A percentile compares a stretch with the other conserved stretches of the same genome.
Conservation (phyloP, 495 filamentous ascomycete genomes). For the Neurospora sp. region DNA sequence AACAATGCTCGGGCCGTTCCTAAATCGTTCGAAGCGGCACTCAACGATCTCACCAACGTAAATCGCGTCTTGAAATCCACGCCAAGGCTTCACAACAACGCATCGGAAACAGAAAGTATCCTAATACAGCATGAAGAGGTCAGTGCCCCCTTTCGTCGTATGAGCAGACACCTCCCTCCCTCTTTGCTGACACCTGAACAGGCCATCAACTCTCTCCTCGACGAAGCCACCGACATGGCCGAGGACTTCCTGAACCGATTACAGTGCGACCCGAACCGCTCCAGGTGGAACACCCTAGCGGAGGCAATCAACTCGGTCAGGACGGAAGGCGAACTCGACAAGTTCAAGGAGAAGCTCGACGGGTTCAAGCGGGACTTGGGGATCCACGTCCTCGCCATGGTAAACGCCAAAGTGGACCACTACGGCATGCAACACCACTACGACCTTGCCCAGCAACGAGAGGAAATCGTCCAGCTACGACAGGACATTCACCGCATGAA, state of each 20-base stretch:
- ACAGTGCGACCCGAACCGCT: background rate
- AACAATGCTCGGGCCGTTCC: background rate
- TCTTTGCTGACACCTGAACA: background rate
- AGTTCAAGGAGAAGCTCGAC: background rate
- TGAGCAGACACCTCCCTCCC: background rate
- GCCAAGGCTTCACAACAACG: background rate
- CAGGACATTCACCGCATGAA: background rate
- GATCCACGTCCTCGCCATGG: background rate
- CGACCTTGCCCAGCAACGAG: background rate
- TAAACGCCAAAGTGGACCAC: background rate
- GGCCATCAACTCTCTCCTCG: background rate
- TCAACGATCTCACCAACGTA: background rate
- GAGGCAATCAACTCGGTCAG: background rate
- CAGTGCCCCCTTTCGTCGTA: background rate
- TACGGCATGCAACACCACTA: background rate
- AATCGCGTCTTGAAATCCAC: background rate
- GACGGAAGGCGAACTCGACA: background rate
- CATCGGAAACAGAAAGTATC: background rate
- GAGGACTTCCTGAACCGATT: background rate
- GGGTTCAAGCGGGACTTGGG: background rate
- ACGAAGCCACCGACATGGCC: background rate
- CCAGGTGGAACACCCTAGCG: background rate
- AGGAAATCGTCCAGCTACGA: background rate
- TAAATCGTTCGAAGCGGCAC: background rate
- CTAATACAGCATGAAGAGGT: background rate